Evolutionary conservation across 805 yeast genomes (phyloP).

Genomic region (Kazachstania bromeliacearum): DNA sequence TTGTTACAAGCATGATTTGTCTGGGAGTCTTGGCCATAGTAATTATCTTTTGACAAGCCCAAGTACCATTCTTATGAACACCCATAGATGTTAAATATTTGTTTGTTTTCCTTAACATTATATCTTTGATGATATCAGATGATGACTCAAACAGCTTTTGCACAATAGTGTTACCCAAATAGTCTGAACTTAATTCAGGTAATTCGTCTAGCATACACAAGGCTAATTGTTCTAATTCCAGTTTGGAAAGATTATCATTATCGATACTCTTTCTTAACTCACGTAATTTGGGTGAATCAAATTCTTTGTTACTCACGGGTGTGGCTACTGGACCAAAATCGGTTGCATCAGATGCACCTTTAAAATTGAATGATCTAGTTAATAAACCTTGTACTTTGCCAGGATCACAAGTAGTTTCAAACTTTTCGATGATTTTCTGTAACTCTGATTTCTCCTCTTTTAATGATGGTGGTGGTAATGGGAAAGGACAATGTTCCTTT

Average conservation of each 20-base stretch:
- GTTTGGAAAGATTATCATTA: slow-evolving; percentile 39
- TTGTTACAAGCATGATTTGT: slow-evolving; percentile 56
- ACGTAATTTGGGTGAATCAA: slow-evolving; percentile 80
- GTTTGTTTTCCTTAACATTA: slow-evolving; percentile 68
- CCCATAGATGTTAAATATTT: slow-evolving; percentile 86
- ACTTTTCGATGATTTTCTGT: slow-evolving; percentile 16
- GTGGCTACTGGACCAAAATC: slow-evolving; percentile 73
- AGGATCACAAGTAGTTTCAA: slow-evolving; percentile 18
- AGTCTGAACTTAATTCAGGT: slow-evolving; percentile 86
- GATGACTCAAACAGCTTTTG: slow-evolving; percentile 77
- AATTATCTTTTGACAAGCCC: slow-evolving; percentile 97
- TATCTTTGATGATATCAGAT: slow-evolving; percentile 60
- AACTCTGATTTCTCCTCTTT: slow-evolving; percentile 11
- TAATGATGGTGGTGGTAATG: slow-evolving; percentile 27
- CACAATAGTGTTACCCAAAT: slow-evolving; percentile 90
- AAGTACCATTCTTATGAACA: slow-evolving; percentile 94
- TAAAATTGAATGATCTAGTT: slow-evolving; percentile 35
- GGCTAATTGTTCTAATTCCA: slow-evolving; percentile 73
- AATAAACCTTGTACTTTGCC: slow-evolving; percentile 36
- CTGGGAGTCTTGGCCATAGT: slow-evolving; percentile 56
- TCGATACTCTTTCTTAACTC: slow-evolving; percentile 75
- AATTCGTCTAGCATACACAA: slow-evolving; percentile 78
- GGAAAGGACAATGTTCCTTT: slow-evolving; percentile 30
- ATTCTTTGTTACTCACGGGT: slow-evolving; percentile 53
- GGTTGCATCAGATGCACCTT: slow-evolving; percentile 36